Percentiles rank a stretch among this genome's conserved stretches.
phyloP scores from a whole-genome alignment of 73 alveolate species.

The Blepharisma stoltei region DNA sequence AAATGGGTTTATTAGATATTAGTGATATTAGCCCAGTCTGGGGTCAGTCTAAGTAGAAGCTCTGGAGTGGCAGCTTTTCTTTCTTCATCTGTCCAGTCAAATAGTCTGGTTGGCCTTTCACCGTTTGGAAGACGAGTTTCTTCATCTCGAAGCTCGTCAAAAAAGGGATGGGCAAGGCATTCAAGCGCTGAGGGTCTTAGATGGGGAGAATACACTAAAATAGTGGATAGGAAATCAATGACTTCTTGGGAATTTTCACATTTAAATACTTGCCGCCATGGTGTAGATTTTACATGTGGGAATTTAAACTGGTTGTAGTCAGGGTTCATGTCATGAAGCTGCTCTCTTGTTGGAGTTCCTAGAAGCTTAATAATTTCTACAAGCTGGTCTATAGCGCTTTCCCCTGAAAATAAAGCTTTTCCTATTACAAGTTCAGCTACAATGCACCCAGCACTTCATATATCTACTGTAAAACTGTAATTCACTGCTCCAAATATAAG shows the following conservation, averaged over 20 bases:
- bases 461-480: conserved; percentile 74
- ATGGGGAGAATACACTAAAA: conserved; percentile 71
- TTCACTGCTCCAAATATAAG: conserved; percentile 91
- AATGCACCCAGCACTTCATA: conserved; percentile 93
- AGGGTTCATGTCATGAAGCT: conserved; percentile 80
- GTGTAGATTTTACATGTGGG: conserved; percentile 84
- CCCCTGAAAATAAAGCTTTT: conserved; percentile 73
- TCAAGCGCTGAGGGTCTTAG: conserved; percentile 68
- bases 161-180: conserved; percentile 69
- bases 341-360: conserved; percentile 86
- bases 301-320: conserved; percentile 76
- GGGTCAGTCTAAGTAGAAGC: neutral
- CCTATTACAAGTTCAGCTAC: conserved; percentile 83
- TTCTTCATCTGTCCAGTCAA: conserved; percentile 66
- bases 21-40: neutral
- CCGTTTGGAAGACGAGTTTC: conserved; percentile 61
- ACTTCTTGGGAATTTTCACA: conserved; percentile 54
- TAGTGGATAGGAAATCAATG: conserved; percentile 57
- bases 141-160: conserved; percentile 78
- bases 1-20: too few species aligned
- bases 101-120: conserved; percentile 39
- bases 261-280: conserved; percentile 79
- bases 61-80: neutral
- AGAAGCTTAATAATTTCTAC: conserved; percentile 77
- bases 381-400: conserved; percentile 68